Evolutionary conservation across 2,329 filamentous ascomycete genomes (phyloP).

Genomic region (Penicillium sp.): DNA sequence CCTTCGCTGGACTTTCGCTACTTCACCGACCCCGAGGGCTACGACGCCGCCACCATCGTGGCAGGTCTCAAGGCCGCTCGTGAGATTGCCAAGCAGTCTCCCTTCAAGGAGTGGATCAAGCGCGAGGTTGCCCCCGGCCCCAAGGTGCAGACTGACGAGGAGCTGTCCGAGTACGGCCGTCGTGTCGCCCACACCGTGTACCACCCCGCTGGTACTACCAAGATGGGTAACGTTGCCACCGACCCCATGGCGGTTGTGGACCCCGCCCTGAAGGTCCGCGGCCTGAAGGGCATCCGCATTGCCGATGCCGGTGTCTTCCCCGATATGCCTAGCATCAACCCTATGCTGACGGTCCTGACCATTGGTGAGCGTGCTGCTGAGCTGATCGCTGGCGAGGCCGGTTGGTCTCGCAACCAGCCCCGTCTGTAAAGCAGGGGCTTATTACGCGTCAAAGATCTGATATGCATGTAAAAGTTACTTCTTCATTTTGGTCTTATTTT

Average conservation of each 20-base stretch:
- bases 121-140: slow-evolving; percentile 77
- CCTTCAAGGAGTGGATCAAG: slow-evolving; percentile 82
- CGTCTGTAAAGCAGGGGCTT: slow-evolving; percentile 46
- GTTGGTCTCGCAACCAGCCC: slow-evolving; percentile 60
- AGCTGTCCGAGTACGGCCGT: slow-evolving; percentile 77
- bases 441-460: slow-evolving; percentile 6
- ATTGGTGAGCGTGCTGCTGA: slow-evolving; percentile 83
- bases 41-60: slow-evolving; percentile 79
- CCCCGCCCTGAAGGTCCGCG: slow-evolving; percentile 67
- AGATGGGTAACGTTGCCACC: slow-evolving; percentile 73
- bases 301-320: slow-evolving; percentile 88
- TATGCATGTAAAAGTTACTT: slow-evolving; percentile 22
- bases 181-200: slow-evolving; percentile 85
- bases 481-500: slow-evolving; percentile 14
- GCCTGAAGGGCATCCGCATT: slow-evolving; percentile 71
- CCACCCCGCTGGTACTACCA: slow-evolving; percentile 84
- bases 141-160: slow-evolving; percentile 71
- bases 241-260: slow-evolving; percentile 81
- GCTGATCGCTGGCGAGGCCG: slow-evolving; percentile 72
- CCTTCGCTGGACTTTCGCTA: slow-evolving; percentile 85
- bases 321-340: slow-evolving; percentile 82
- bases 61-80: slow-evolving; percentile 76
- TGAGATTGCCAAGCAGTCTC: slow-evolving; percentile 69
- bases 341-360: slow-evolving; percentile 83
- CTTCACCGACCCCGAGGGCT: slow-evolving; percentile 82